Percentiles rank a stretch among this genome's conserved stretches.
Conservation (phyloP, 2,329 filamentous ascomycete genomes). For the Paramyrothecium roridum region DNA sequence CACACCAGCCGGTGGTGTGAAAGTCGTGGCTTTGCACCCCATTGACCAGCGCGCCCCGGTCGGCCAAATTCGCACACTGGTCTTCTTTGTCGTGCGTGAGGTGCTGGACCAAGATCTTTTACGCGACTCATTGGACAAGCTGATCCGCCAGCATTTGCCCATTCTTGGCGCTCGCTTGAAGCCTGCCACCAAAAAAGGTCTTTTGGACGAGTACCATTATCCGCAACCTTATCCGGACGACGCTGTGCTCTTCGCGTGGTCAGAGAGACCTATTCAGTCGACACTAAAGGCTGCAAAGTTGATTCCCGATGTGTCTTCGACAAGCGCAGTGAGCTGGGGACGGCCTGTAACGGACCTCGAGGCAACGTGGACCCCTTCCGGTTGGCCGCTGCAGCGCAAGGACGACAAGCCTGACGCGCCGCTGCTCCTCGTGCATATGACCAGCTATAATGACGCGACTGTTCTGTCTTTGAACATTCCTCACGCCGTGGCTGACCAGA, state of each 20-base stretch:
- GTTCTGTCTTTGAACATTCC: slow-evolving; percentile 13
- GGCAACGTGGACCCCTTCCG: background rate
- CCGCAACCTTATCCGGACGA: slow-evolving; percentile 3
- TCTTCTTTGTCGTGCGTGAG: slow-evolving; percentile 10
- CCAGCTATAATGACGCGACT: slow-evolving; percentile 11
- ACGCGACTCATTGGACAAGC: slow-evolving; percentile 7
- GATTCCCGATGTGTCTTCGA: background rate
- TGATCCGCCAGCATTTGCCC: slow-evolving; percentile 11
- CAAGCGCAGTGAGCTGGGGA: background rate
- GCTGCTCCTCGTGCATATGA: slow-evolving; percentile 15
- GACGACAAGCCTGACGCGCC: slow-evolving; percentile 12
- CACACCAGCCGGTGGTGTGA: background rate
- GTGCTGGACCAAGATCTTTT: slow-evolving; percentile 7
- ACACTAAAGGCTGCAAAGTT: background rate
- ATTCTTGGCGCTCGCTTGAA: slow-evolving; percentile 11
- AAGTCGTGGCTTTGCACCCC: slow-evolving; percentile 7
- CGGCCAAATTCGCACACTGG: slow-evolving; percentile 8
- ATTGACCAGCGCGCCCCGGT: slow-evolving; percentile 11
- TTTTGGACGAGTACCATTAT: slow-evolving; percentile 8
- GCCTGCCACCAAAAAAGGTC: slow-evolving; percentile 1
- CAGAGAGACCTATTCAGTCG: background rate
- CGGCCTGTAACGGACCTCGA: background rate
- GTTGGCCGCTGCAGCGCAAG: slow-evolving; percentile 11
- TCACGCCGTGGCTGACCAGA: slow-evolving; percentile 15
- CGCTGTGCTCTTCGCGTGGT: slow-evolving; percentile 11